Conservation (phyloP, 305 asterid genomes). For the Ilex paraguariensis region DNA sequence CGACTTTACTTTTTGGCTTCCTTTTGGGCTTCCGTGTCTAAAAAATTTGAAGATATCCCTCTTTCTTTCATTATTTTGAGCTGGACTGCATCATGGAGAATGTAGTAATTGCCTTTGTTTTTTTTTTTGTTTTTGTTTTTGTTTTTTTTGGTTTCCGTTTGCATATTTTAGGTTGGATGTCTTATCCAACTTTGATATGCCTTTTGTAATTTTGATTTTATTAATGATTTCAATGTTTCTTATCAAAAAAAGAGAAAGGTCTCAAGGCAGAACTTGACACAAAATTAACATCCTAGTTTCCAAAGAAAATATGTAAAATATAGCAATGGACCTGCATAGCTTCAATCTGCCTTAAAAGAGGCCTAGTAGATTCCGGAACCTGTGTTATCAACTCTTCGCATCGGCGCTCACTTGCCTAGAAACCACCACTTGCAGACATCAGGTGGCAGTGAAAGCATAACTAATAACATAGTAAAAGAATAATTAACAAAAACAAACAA, state of each 20-base stretch:
- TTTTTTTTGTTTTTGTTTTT: no score
- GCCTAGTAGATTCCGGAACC: conserved; percentile 96
- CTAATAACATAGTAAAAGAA: background rate
- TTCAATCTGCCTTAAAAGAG: conserved; percentile 92
- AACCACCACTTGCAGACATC: conserved; percentile 4
- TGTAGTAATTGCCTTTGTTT: no score
- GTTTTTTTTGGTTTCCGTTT: no score
- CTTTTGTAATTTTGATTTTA: no score
- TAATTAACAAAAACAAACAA: conserved; percentile 9
- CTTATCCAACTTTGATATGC: no score
- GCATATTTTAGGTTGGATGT: no score
- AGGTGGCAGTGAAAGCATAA: background rate
- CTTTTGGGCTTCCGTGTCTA: no score
- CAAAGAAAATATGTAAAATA: conserved; percentile 10
- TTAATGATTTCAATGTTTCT: no score
- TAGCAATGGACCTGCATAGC: conserved; percentile 70
- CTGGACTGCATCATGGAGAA: no score
- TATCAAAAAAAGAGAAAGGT: background rate
- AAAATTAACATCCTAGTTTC: conserved; percentile 5
- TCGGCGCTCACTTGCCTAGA: conserved; percentile 87
- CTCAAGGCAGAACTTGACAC: background rate
- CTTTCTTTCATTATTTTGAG: no score
- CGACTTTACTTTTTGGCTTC: no score
- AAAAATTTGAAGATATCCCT: no score
- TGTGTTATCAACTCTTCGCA: conserved; percentile 92